Base-by-base conservation (phyloP, 768 basidiomycete species). In the Naematelia aurantialba region DNA sequence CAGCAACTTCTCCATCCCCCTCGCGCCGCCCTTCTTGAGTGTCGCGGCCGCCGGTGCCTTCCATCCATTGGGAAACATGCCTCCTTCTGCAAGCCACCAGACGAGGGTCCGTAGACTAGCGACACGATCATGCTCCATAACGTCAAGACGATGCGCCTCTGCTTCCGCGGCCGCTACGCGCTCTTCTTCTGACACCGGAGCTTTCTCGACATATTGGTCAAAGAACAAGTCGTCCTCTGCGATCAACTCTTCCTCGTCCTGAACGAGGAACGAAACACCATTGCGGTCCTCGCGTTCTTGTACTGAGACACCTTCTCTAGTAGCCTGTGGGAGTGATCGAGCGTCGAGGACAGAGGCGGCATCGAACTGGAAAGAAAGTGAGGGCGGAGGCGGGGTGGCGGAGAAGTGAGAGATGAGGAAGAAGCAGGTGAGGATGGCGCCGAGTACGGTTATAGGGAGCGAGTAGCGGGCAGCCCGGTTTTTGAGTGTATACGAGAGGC, bases 41-140 rank as follows among this genome's bases (percentile, higher is more conserved):
- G 63, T 58, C 10, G 24, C 29, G 52, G 65, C 60, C 10, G 53
- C 61, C n/a, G 69, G 71, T 1, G 66, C 62, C 30, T 69, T 62
- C 57, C 60, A 72, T n/a, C 57, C 55, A 12, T 54, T 52, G 24
- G 69, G 66, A 26, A 76, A 58, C 19, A 69, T 57, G 12, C 73
- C 73, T 17, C 70, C 73, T 52, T 75, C 68, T 2, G 70, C 68
- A 29, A 76, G 48, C 66, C 70, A 76, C 67, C 72, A 74, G 1
- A 68, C 54, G 24, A 76, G 54, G 0, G 73, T 66, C 12, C 61
- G 51, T 31, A 75, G 56, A 24, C 65, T 66, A n/a, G 67, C 61
- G 26, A 54, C 30, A 17, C 59, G 57, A 47, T 71, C 65, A 11
- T 66, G 59, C 34, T 67, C 58, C 10, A 62, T 51, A 3, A 71